Base-by-base conservation (phyloP, 106 monocot genomes). In the Vanilla planifolia region DNA sequence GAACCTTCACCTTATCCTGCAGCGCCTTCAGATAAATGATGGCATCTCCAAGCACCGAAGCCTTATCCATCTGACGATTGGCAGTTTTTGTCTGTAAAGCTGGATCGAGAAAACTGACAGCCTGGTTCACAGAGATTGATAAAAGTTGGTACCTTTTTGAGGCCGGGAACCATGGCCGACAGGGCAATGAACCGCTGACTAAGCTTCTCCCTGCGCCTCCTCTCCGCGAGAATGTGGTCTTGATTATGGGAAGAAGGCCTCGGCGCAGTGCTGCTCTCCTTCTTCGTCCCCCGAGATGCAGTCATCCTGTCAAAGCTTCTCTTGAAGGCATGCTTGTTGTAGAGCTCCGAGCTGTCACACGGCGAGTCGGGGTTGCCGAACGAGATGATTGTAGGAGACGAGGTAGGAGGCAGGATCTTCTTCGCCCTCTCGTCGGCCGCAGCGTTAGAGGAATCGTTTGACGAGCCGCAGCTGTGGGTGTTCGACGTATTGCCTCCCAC, bases 131-230 rank as follows among this genome's bases (percentile, higher is more conserved):
- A 14, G 7, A 40, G 7, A 40, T 40, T 9, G 0, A 40, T 40
- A 40, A 0, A 40, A 1, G 13, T 1, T 9, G 1, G 19, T 67
- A 85, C 90, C 90, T 90, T 90, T 46, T 92, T 92, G 5, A 92
- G 72, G 22, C 80, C 86, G 19, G 86, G 91, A 45, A 92, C 67
- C 15, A 92, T 50, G 4, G 81, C 85, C 3, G 91, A 77, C 3
- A 92, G 69, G 0, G 86, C 86, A 29, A 92, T 88, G 58, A 92
- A 88, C 53, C 71, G 68, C 68, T 84, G 88, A 63, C 81, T 88
- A 10, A 92, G 73, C 78, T 92, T 92, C 62, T 92, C 88, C 61
- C 92, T 69, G 16, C 92, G 64, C 71, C 74, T 92, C 71, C 92
- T 78, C 80, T 92, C 92, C 0, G 92, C 81, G 4, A 92, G 60